These are phyloP conservation scores for Rhododendron ovatum DNA, from an alignment of 148 eudicot genomes.

Conservation along the genomic window DNA sequence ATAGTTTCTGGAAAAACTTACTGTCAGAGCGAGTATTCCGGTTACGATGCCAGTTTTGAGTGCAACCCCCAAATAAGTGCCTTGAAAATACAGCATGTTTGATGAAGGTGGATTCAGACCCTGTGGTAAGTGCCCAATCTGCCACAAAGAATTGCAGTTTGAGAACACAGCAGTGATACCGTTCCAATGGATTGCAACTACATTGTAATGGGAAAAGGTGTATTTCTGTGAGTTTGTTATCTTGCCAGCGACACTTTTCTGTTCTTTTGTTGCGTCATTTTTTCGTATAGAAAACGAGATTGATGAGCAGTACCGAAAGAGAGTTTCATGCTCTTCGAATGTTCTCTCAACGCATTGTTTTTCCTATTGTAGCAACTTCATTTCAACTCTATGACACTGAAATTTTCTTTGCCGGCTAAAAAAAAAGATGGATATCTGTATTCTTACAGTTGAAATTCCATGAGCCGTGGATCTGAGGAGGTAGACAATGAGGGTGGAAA, in stretches of 20 bases:
- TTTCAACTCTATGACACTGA: background rate
- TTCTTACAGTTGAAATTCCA: constrained; percentile 63
- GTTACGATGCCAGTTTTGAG: constrained; percentile 85
- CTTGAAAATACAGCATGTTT: constrained; percentile 62
- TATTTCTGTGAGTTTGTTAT: background rate
- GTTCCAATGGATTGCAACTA: background rate
- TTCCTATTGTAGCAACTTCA: background rate
- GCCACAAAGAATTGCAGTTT: constrained; percentile 1
- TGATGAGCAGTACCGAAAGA: background rate
- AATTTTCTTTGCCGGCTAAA: background rate
- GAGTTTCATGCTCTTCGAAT: background rate
- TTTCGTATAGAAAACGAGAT: background rate
- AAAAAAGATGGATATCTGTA: background rate
- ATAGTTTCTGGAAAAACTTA: constrained; percentile 28
- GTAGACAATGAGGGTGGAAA: constrained; percentile 66
- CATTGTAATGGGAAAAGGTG: background rate
- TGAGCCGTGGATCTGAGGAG: constrained; percentile 47
- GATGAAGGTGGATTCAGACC: constrained; percentile 88
- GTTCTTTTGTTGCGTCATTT: background rate
- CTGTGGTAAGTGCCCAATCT: constrained; percentile 84
- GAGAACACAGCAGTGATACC: background rate
- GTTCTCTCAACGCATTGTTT: background rate
- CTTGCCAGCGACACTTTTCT: background rate
- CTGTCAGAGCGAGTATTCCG: constrained; percentile 85
- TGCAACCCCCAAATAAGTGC: constrained; percentile 52